Base-by-base conservation (phyloP, 371 early-diverging fungal species). In the Mortierella sp. region DNA sequence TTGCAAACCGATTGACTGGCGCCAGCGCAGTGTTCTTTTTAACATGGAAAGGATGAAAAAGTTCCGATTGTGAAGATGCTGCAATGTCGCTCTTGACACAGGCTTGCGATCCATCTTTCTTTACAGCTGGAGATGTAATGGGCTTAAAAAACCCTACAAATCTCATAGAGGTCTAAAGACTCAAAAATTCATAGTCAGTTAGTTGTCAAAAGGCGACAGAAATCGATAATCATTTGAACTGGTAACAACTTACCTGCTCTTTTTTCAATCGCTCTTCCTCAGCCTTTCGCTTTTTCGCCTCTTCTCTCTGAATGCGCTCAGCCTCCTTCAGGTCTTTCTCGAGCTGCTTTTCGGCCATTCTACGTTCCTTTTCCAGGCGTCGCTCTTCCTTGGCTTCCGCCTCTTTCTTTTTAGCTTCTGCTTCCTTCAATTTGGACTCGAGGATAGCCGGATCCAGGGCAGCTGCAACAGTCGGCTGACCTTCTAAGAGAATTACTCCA, bases 31-130 rank as follows among this genome's bases (percentile, higher is more conserved):
- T 88, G 63, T 88, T 72, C 18, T 87, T 87, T 47, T 91, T 90
- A 51, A 91, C 84, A 76, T 91, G 89, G 73, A 94, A 94, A 18
- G 92, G 91, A 2, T 90, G 90, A 72, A 95, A 95, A 5, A 87
- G 74, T 1, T 86, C 79, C 60, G 58, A 47, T 30, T 60, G 51
- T 28, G 60, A 54, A 18, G 62, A 20, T 52, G 58, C 14, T 30
- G 55, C 35, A 64, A 74, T 3, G 69, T 83, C 72, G 57, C 66
- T 83, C 16, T 76, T 72, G 20, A 49, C 54, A 43, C 67, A 37
- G 28, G 60, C 8, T n/a, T 70, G 72, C 22, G 69, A 37, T 3
- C 35, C 37, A 55, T 77, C 74, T 68, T 77, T 80, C 60, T 81
- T 77, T 35, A 30, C 60, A 1, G 64, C 43, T 9, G 68, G 37